Conservation (phyloP, 306 rosid species). For the Rosa chinensis region DNA sequence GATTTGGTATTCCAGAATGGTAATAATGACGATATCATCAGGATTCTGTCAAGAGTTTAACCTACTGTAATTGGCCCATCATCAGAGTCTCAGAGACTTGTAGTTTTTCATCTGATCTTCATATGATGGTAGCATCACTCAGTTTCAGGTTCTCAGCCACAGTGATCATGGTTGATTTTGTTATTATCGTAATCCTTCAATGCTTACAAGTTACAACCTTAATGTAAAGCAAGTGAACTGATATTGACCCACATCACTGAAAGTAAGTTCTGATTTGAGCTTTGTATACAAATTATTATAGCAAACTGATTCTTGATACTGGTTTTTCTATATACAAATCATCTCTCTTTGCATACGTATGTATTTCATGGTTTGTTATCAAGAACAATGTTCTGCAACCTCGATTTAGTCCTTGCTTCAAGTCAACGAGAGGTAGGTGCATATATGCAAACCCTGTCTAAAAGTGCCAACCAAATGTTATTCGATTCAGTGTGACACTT, state of each 20-base stretch:
- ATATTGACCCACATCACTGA: background rate
- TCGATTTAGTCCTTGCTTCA: background rate
- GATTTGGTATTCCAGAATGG: background rate
- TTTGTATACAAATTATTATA: background rate
- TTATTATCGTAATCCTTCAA: background rate
- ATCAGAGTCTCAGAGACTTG: conserved; percentile 3
- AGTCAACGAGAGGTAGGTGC: background rate
- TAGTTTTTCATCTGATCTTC: background rate
- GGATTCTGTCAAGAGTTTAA: conserved; percentile 2
- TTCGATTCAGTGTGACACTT: background rate
- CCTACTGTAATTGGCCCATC: background rate
- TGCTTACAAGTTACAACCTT: background rate
- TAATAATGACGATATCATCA: background rate
- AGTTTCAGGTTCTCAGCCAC: background rate
- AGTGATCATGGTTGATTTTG: background rate
- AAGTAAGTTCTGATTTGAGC: background rate
- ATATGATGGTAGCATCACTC: background rate
- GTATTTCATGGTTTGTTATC: background rate
- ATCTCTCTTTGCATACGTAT: background rate
- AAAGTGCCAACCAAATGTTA: too few relatives aligned
- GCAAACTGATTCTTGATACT: background rate
- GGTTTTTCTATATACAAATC: background rate
- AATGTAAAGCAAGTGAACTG: background rate
- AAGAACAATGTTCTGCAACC: background rate
- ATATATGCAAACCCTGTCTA: too few relatives aligned